Conservation (phyloP, 805 yeast genomes). For the Wickerhamiella galacta region DNA sequence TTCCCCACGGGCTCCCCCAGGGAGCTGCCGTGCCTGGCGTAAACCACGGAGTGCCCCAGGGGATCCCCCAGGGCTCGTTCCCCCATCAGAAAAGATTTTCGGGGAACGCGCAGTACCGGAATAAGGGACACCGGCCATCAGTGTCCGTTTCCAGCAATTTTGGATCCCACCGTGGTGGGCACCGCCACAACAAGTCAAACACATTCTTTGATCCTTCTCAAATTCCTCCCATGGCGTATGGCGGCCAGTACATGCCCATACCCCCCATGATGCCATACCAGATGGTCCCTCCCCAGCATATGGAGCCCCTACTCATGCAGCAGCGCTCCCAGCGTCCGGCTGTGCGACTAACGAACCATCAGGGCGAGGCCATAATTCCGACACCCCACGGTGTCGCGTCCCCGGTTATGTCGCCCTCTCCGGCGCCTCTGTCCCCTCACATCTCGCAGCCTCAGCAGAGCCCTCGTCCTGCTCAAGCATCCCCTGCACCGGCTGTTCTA, state of each 20-base stretch:
- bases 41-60: too few relatives aligned
- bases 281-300: neutral
- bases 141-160: too few relatives aligned
- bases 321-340: neutral
- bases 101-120: too few relatives aligned
- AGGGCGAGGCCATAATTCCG: slow-evolving; percentile 1
- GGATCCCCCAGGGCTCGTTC: too few relatives aligned
- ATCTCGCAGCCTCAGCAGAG: neutral
- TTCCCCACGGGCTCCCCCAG: too few relatives aligned
- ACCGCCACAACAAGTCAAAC: neutral
- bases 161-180: neutral
- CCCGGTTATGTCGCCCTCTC: neutral
- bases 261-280: neutral
- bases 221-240: neutral
- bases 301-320: neutral
- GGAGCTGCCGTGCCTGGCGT: too few relatives aligned
- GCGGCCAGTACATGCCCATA: neutral
- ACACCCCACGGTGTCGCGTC: neutral
- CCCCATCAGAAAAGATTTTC: too few relatives aligned
- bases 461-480: neutral
- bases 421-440: neutral
- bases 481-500: neutral
- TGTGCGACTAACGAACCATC: neutral
- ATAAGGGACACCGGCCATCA: too few relatives aligned
- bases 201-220: neutral